phyloP scores from a whole-genome alignment of 2,329 filamentous ascomycete species.

The Stagonosporopsis vannaccii region DNA sequence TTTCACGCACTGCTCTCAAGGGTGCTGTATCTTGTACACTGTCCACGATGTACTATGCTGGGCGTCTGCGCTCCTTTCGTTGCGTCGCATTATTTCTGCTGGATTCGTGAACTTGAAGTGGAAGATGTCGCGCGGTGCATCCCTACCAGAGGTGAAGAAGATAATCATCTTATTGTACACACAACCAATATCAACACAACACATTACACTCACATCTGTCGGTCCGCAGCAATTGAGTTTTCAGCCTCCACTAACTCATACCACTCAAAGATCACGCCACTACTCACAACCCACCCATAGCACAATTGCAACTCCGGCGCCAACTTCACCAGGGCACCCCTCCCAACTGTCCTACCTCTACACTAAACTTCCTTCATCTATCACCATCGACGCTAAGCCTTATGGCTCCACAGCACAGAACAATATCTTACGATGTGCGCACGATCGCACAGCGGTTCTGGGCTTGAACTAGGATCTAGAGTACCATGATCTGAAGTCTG shows the following conservation, averaged over 20 bases:
- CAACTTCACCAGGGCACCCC: not conserved
- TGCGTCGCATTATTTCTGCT: not conserved
- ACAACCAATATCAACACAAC: not conserved
- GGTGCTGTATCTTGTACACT: not conserved
- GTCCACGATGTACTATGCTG: slow-evolving; percentile 1
- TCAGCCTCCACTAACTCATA: not conserved
- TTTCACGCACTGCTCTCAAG: not conserved
- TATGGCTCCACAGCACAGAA: not conserved
- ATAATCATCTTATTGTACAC: not conserved
- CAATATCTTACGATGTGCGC: not conserved
- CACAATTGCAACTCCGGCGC: not conserved
- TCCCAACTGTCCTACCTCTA: not conserved
- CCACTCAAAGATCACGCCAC: not conserved
- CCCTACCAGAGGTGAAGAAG: not conserved
- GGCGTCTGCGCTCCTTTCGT: not conserved
- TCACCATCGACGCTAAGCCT: not conserved
- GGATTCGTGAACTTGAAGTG: not conserved
- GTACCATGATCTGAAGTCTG: not conserved
- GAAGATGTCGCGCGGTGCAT: not conserved
- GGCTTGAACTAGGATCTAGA: slow-evolving; percentile 5
- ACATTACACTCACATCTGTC: not conserved
- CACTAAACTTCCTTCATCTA: not conserved
- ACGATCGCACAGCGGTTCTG: slow-evolving; percentile 7
- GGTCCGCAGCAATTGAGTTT: not conserved
- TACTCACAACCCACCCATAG: not conserved